Evolutionary conservation across 129 eudicot genomes (phyloP).

Genomic region (Pseudognaphalium luteoalbum): DNA sequence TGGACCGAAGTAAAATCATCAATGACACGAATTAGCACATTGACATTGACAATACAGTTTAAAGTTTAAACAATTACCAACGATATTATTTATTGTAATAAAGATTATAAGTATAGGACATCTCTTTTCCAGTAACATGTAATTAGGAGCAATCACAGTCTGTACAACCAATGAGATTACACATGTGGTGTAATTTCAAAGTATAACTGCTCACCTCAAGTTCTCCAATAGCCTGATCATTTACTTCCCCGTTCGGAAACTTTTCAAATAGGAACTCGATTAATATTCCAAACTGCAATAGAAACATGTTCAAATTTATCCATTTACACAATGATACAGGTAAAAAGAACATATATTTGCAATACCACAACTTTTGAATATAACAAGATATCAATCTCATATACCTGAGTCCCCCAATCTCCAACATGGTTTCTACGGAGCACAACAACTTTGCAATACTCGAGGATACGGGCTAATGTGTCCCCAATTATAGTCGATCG

Average conservation of each 20-base stretch:
- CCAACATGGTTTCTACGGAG: constrained; percentile 94
- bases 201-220: constrained; percentile 62
- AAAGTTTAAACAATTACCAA: too few species aligned
- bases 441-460: constrained; percentile 83
- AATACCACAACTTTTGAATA: neutral
- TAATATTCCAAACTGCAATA: constrained; percentile 92
- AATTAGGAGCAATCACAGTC: too few species aligned
- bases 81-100: too few species aligned
- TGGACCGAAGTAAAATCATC: too few species aligned
- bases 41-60: too few species aligned
- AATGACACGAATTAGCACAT: too few species aligned
- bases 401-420: constrained; percentile 98
- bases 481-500: constrained; percentile 94
- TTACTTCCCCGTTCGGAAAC: constrained; percentile 67
- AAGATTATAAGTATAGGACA: neutral
- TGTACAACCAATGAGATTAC: neutral
- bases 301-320: constrained; percentile 3
- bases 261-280: constrained; percentile 82
- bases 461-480: constrained; percentile 91
- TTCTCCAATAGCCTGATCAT: constrained; percentile 78
- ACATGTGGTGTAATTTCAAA: neutral
- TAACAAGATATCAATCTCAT: neutral
- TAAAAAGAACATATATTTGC: neutral
- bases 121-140: neutral
- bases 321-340: constrained; percentile 8